These are phyloP conservation scores for Clonostachys rosea DNA, from an alignment of 2,329 filamentous ascomycete species.

Conservation along the genomic window DNA sequence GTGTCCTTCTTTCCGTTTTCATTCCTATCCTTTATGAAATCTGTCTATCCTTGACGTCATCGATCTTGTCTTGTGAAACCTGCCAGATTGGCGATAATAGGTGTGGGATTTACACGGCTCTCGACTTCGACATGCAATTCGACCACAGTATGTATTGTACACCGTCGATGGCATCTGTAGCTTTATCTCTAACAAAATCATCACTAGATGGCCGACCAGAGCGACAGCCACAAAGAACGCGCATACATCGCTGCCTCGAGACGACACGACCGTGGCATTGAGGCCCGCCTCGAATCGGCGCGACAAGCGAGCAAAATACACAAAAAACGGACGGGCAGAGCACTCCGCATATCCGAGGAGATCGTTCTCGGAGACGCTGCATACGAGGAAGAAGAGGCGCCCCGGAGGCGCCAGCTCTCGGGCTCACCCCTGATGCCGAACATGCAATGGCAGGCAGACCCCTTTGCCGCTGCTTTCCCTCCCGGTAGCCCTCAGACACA, in stretches of 20 bases:
- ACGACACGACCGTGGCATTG: conserved; percentile 78
- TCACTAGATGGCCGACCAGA: too few relatives aligned
- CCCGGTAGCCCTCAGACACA: conserved; percentile 54
- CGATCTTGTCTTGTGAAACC: too few relatives aligned
- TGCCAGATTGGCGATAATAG: too few relatives aligned
- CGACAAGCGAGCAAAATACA: conserved; percentile 86
- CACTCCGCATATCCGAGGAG: conserved; percentile 75
- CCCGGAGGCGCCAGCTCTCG: conserved; percentile 59
- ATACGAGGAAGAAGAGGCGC: conserved; percentile 93
- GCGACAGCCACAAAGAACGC: conserved; percentile 58
- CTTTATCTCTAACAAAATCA: too few relatives aligned
- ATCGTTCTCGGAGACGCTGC: conserved; percentile 89
- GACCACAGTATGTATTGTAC: too few relatives aligned
- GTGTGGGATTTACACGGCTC: too few relatives aligned
- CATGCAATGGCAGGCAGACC: too few relatives aligned
- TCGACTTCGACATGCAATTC: too few relatives aligned
- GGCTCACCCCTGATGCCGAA: conserved; percentile 55
- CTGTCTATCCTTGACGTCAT: too few relatives aligned
- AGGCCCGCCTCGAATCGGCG: conserved; percentile 85
- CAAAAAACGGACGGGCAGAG: conserved; percentile 79
- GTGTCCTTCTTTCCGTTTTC: too few relatives aligned
- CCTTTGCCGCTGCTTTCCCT: conserved; percentile 46
- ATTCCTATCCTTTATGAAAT: too few relatives aligned
- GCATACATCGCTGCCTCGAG: conserved; percentile 91
- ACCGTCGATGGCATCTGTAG: too few relatives aligned